Evolutionary conservation across 1,139 yeast species (phyloP).

Genomic region (Blastobotrys proliferans): DNA sequence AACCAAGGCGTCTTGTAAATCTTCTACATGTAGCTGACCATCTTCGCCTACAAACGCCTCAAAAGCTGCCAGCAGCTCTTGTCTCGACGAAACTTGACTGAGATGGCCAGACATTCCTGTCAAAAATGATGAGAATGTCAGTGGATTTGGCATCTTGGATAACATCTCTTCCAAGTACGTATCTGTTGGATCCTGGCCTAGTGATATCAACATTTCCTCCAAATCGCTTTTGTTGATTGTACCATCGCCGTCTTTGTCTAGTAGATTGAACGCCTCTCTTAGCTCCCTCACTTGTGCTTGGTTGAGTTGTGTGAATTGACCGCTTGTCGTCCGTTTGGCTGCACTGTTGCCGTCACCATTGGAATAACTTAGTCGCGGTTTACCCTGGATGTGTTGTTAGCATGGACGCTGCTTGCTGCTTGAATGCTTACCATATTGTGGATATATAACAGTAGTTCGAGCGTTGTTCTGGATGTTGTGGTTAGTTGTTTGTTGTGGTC

Average conservation of each 20-base stretch:
- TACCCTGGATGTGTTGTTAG: constrained; percentile 7
- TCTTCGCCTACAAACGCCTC: constrained; percentile 52
- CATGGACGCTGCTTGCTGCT: not conserved
- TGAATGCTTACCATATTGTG: too few species aligned
- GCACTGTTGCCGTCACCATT: constrained; percentile 4
- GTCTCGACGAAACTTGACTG: constrained; percentile 53
- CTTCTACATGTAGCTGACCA: constrained; percentile 46
- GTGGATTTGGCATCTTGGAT: constrained; percentile 49
- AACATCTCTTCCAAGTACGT: constrained; percentile 41
- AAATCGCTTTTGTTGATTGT: constrained; percentile 58
- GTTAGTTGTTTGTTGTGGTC: not conserved
- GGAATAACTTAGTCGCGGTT: constrained; percentile 18
- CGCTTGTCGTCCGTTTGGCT: constrained; percentile 27
- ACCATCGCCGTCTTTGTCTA: constrained; percentile 87
- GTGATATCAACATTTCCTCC: constrained; percentile 49
- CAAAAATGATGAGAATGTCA: constrained; percentile 68
- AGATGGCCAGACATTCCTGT: constrained; percentile 62
- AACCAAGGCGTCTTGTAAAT: constrained; percentile 44
- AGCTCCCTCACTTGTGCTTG: constrained; percentile 41
- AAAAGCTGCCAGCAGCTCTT: constrained; percentile 61
- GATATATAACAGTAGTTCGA: constrained; percentile 4
- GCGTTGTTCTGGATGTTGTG: constrained; percentile 1
- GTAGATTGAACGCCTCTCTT: constrained; percentile 52
- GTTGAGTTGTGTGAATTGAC: constrained; percentile 35
- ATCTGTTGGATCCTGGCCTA: constrained; percentile 45